Evolutionary conservation across 2,329 filamentous ascomycete species (phyloP), one percentile per base, ranked within the genome.

Genomic region (Amesomyces nigricolor): DNA sequence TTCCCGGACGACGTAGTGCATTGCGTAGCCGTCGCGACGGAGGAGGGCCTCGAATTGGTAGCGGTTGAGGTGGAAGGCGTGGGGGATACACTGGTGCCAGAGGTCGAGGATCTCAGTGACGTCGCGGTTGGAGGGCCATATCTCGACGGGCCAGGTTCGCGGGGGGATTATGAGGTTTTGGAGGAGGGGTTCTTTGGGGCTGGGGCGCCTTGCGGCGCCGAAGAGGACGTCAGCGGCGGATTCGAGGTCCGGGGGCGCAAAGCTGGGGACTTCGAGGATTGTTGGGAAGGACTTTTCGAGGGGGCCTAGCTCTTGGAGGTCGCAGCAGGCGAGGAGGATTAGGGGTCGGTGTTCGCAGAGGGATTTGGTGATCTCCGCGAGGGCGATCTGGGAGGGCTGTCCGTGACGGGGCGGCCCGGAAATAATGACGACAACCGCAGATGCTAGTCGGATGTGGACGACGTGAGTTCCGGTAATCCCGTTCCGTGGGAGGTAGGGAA

Each of bases 381-480:
- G 68, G 48, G 78, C 72, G 14, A 78, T 68, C 61, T 84, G 80
- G 8, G 79, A 75, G 14, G 71, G 69, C 56, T 82, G 76, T 5
- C 76, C 74, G 11, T 70, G 61, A n/a, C 66, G 64, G 4, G 75
- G 71, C 38, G 73, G 72, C 2, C 76, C 77, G 3, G 78, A 78
- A 40, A 84, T 75, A 54, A 88, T 78, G 56, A 87, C 81, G 13
- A 89, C 68, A 37, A 88, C 73, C 1, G 76, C 76, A 46, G 77
- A 78, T 4, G 83, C 83, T 53, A 79, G 73, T 54, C 75, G 77
- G 51, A 89, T 77, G 63, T 87, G 87, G 50, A 77, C 77, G 47
- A 78, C 71, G 68, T 91, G 83, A 44, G 80, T 77, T 19, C 77
- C 75, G 2, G 83, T 87, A 66, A 89, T 82, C 42, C 86, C 85